Base-by-base conservation (phyloP, 1,284 basidiomycete species). In the Cutaneotrichosporon dermatis region DNA sequence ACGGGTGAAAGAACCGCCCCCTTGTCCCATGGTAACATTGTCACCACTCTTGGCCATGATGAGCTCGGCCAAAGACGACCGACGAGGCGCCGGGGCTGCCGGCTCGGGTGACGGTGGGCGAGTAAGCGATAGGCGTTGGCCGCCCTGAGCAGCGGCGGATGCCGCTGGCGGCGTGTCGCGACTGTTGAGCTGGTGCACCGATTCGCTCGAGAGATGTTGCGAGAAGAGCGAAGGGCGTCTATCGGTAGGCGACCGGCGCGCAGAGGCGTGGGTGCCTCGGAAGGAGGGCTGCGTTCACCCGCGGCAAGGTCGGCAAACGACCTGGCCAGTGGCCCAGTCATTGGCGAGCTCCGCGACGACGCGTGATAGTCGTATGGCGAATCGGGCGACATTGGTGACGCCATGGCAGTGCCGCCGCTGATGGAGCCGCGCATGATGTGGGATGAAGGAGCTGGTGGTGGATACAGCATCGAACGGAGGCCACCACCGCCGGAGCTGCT, bases 41-140 rank as follows among this genome's bases (percentile, higher is more conserved):
- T 76, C 75, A 2, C 75, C 75, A 11, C 69, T 69, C 35, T 69
- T 66, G 3, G 66, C 68, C 64, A 61, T 72, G 58, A 76, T 75
- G 10, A 71, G 62, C 42, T 76, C 75, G 0, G 73, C 70, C 12
- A 76, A 55, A 0, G 71, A 74, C 9, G 69, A 67, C 44, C 74
- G 63, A 25, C 69, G 54, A 2, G 57, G 48, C 6, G 54, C 61
- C 44, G 54, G 59, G 33, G 8, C 35, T 12, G 35, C 62, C 55
- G 52, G 71, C 34, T 65, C 60, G 4, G 64, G 71, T 8, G 71
- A 65, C 5, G 72, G 56, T 0, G 70, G 72, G 6, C 64, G 64
- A 3, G 71, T 70, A 10, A 65, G 60, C 2, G 68, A 54, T 4
- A 54, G 11, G 35, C 57, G 40, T 16, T 52, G 41, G 6, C 37